Conservation (phyloP, 208 protist genomes). For the Herpetomonas tarakana region DNA sequence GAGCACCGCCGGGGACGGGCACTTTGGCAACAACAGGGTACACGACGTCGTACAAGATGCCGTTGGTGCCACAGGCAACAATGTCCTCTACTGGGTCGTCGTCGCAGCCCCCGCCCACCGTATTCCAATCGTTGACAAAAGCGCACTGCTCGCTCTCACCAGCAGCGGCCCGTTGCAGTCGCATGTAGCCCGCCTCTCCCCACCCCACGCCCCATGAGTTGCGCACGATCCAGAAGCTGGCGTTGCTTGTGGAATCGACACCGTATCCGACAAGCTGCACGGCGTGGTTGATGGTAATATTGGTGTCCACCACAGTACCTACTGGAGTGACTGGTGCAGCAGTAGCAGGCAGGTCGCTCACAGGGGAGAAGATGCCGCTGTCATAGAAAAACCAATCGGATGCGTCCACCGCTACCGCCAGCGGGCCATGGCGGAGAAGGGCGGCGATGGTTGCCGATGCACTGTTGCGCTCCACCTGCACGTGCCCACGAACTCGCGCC, state of each 20-base stretch:
- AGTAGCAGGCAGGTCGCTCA: no score
- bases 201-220: neutral
- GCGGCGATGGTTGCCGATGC: neutral
- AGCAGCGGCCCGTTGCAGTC: neutral
- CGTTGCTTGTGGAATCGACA: neutral
- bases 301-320: no score
- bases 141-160: neutral
- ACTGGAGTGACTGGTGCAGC: no score
- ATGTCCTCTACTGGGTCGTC: neutral
- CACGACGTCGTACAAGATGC: neutral
- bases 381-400: neutral
- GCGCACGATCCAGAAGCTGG: neutral
- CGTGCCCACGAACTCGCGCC: neutral
- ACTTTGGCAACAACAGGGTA: neutral
- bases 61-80: neutral
- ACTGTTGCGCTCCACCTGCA: neutral
- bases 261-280: neutral
- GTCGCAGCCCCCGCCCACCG: neutral
- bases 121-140: neutral
- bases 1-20: neutral
- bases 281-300: neutral
- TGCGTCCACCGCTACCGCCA: neutral
- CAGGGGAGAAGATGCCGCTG: neutral
- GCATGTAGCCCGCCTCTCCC: neutral
- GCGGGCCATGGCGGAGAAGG: neutral